Base-by-base conservation (phyloP, 345 rosid species). In the Durio zibethinus region DNA sequence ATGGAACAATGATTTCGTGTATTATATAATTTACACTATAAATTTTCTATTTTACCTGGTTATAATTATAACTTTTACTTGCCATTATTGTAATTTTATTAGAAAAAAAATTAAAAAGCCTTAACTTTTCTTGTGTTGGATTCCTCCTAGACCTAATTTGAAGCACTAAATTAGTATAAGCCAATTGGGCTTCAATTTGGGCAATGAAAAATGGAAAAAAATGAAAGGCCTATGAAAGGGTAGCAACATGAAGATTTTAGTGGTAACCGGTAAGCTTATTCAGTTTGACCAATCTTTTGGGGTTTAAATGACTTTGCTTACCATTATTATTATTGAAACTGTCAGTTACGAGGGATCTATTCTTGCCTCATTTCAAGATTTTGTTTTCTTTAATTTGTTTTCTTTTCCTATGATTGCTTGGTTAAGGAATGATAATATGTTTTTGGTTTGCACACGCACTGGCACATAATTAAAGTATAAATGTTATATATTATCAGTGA, bases 111-210 rank as follows among this genome's bases (percentile, higher is more conserved):
- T 33, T n/a, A n/a, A n/a, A n/a, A n/a, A n/a, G n/a, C n/a, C n/a
- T n/a, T n/a, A n/a, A n/a, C n/a, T n/a, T n/a, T n/a, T n/a, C n/a
- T n/a, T n/a, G n/a, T 0, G 73, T 40, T 16, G 38, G 74, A 29
- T 43, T 23, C 72, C 64, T 42, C 35, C 27, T 62, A 82, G 79
- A 78, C 84, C 81, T 62, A 80, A 79, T 70, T 47, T 29, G 4
- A 67, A 76, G 87, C 90, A 87, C 90, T 80, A 78, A 80, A 43
- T 48, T 64, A 64, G 63, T 60, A 27, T n/a, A 7, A 25, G 74
- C 80, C 70, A 65, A 87, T 81, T 52, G 85, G 81, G 60, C 56
- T 60, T 73, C 33, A 4, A 66, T 45, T 54, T 7, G 56, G 21
- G 57, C 54, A 69, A 16, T 27, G 21, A 27, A 50, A 27, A 16